These are phyloP conservation scores for Microstegium vimineum DNA, from an alignment of 176 grass and related monocot genomes.

Conservation along the genomic window DNA sequence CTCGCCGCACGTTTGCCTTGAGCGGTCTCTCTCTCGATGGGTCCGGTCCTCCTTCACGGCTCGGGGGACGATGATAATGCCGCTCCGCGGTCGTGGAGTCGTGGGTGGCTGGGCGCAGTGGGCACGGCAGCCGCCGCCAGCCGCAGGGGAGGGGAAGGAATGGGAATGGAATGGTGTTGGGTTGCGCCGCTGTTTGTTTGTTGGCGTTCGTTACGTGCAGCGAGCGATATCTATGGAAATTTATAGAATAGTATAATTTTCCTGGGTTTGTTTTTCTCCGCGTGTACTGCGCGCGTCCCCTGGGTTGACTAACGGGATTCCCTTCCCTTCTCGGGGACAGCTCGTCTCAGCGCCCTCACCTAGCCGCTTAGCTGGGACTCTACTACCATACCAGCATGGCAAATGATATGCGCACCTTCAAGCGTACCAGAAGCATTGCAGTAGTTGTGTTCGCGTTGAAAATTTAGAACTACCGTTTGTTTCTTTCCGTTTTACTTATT, in stretches of 20 bases:
- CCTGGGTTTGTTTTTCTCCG: background rate
- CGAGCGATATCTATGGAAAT: background rate
- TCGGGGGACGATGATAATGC: background rate
- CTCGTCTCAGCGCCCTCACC: background rate
- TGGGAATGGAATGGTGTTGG: background rate
- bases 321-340: background rate
- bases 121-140: background rate
- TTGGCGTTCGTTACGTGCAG: background rate
- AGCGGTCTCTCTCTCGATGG: too few relatives aligned
- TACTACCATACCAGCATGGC: background rate
- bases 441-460: background rate
- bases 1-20: too few relatives aligned
- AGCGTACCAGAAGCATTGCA: background rate
- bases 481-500: background rate
- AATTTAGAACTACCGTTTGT: background rate
- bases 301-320: slow-evolving; percentile 21
- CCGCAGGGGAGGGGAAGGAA: background rate
- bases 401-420: background rate
- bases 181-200: background rate
- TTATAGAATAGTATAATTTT: background rate
- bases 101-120: too few relatives aligned
- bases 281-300: background rate
- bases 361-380: background rate
- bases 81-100: background rate
- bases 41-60: background rate